Evolutionary conservation across 805 yeast genomes (phyloP), one percentile per base, ranked within the genome.

Genomic region (Lipomyces lipofer): DNA sequence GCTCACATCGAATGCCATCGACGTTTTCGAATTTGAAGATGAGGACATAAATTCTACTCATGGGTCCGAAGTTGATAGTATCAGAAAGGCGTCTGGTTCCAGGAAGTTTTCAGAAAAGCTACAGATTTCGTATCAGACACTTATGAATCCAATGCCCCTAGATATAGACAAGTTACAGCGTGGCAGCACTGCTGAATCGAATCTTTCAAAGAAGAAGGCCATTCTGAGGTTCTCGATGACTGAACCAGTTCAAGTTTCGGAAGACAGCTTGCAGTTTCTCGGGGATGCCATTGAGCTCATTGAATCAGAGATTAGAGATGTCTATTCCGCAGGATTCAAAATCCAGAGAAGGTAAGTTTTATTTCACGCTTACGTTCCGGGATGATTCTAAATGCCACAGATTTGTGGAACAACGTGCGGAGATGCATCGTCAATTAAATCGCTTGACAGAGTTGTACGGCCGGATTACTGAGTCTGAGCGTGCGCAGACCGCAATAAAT

Each of bases 381-480:
- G 17, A 15, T 7, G 24, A 6, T n/a, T 29, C 43, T 51, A n/a
- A 42, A 22, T n/a, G 7, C 22, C 28, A 8, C 22, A 52, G 78
- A 42, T 56, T 77, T 0, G 45, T 47, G 2, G 68, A 70, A 35
- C 81, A 78, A 59, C 73, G 73, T 40, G 52, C 62, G 10, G 83
- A 78, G 56, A 64, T 78, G 15, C 66, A 69, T 2, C 68, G 70
- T 17, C 84, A 80, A 58, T 58, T 78, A 19, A 55, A 62, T 25
- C 54, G 62, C 13, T 49, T 73, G 0, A 52, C 60, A 29, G 66
- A 68, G 33, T 21, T 50, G 1, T 58, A 62, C 13, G 49, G 53
- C 0, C 29, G 43, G 2, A 24, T 42, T 7, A 40, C 28, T 8
- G 25, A 17, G n/a, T 7, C 39, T 6, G 43, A 42, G 17, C 49